Base-by-base conservation (phyloP, 106 monocot species). In the Phalaenopsis aphrodite region DNA sequence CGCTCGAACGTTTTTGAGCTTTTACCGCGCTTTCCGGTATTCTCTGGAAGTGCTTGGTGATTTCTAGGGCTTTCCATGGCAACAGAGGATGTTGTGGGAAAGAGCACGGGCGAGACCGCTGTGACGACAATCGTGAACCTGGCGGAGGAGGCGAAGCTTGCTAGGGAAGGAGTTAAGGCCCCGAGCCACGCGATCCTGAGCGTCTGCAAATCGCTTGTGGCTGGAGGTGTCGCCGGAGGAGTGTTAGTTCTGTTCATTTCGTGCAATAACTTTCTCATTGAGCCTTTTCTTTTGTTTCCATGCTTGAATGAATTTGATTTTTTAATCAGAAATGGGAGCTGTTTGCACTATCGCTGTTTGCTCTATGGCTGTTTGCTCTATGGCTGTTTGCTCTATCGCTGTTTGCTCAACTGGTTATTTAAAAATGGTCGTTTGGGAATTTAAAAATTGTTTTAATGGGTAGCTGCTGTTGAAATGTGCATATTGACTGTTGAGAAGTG, bases 141-240 rank as follows among this genome's bases (percentile, higher is more conserved):
- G 16, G 94, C 98, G 11, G 98, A 99, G 88, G 98, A 99, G 85
- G 94, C 94, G 47, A 99, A 99, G 92, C 82, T 91, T 36, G 94
- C 94, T 19, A 86, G 91, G 49, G 98, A 99, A 81, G 94, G 91
- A 41, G 94, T 99, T 43, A 92, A 89, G 83, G 98, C 92, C 2
- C 98, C 92, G 1, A 82, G 93, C 36, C 86, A 93, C 82, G 96
- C 88, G 45, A 77, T 94, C 72, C 85, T 93, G 61, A 87, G 86
- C 81, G 78, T 96, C 80, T 92, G 91, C 87, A 93, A 94, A 85
- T 94, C 93, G 10, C 93, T 96, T 19, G 87, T 91, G 11, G 93
- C 96, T 56, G 96, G 96, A 17, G 96, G 93, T 57, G 87, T 96
- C 77, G 96, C 96, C n/a, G 96, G 93, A 12, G 96, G 93, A 89